Evolutionary conservation across 495 filamentous ascomycete species (phyloP).

Genomic region (Neurospora intermedia): DNA sequence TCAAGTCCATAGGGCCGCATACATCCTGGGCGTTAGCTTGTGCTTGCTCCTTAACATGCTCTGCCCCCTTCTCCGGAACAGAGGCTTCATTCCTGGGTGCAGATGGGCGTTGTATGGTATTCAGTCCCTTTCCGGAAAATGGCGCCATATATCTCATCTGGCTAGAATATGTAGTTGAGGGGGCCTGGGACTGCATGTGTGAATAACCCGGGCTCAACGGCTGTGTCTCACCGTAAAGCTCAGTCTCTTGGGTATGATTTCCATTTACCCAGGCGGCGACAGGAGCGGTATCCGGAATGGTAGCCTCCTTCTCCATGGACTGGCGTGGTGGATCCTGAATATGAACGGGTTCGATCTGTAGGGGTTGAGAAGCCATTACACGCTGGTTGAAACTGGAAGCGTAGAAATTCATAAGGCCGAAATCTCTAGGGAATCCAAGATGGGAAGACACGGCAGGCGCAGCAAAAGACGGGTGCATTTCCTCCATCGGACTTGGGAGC

Average conservation of each 20-base stretch:
- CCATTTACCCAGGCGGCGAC: conserved; percentile 27
- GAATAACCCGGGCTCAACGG: conserved; percentile 43
- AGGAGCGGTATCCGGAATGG: background rate
- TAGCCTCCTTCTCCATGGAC: background rate
- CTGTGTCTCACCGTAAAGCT: conserved; percentile 20
- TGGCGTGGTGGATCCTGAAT: conserved; percentile 3
- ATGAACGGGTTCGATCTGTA: conserved; percentile 9
- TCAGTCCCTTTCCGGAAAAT: conserved; percentile 37
- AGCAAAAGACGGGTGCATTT: conserved; percentile 12
- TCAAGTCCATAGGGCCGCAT: background rate
- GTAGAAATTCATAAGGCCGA: conserved; percentile 20
- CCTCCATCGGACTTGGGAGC: conserved; percentile 35
- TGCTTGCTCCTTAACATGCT: conserved; percentile 11
- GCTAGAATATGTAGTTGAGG: conserved; percentile 36
- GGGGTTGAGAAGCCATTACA: conserved; percentile 11
- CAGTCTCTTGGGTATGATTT: conserved; percentile 23
- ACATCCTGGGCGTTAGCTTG: conserved; percentile 6
- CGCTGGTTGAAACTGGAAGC: conserved; percentile 9
- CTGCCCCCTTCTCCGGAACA: conserved; percentile 8
- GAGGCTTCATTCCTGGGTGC: conserved; percentile 20
- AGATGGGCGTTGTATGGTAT: conserved; percentile 33
- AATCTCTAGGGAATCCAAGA: conserved; percentile 23
- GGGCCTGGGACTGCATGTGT: conserved; percentile 33
- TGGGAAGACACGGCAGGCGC: conserved; percentile 23
- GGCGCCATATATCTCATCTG: conserved; percentile 35